Evolutionary conservation across 352 stramenopile species (phyloP), one percentile per base, ranked within the genome.

Genomic region (Globisporangium spiculum): DNA sequence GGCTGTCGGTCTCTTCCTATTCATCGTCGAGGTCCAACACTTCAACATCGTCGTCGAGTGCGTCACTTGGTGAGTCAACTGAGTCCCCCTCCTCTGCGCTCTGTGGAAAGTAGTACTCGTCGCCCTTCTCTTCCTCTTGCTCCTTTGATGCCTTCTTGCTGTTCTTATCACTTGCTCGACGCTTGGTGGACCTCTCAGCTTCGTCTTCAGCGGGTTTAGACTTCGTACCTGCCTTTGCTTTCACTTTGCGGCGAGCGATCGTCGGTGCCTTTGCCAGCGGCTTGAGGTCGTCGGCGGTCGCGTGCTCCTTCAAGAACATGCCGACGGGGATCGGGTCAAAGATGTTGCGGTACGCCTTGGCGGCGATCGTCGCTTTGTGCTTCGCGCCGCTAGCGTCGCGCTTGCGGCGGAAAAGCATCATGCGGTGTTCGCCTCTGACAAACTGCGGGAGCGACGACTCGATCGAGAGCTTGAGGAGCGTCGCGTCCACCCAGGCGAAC

Each of bases 401-500:
- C 26, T 81, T 67, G n/a, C 78, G 84, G 48, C 77, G 78, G 68
- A 96, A 96, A 5, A 92, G 66, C 61, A 94, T 75, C 58, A 93
- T 59, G 1, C 88, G 84, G 59, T 94, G 83, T 41, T 90, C 79
- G 3, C 74, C 80, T 0, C 46, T 22, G 14, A 38, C 67, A 24
- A 70, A 81, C 64, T 78, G 71, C 6, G 85, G 75, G 32, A 93
- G 68, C 67, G 84, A 66, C 18, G 74, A 81, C 66, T 94, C 86
- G 41, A 94, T 79, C 60, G 84, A 90, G 16, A 93, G 74, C 75
- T 88, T 86, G 52, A 86, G 70, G 16, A 79, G 78, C 32, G 76
- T 80, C 41, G 86, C 76, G 58, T 96, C 86, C 27, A 91, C 65
- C 84, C 84, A 94, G 12, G 76, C 84, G 54, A 94, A 96, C 50